These are phyloP conservation scores for Kandelia obovata DNA, from an alignment of 345 rosid species.

Conservation along the genomic window DNA sequence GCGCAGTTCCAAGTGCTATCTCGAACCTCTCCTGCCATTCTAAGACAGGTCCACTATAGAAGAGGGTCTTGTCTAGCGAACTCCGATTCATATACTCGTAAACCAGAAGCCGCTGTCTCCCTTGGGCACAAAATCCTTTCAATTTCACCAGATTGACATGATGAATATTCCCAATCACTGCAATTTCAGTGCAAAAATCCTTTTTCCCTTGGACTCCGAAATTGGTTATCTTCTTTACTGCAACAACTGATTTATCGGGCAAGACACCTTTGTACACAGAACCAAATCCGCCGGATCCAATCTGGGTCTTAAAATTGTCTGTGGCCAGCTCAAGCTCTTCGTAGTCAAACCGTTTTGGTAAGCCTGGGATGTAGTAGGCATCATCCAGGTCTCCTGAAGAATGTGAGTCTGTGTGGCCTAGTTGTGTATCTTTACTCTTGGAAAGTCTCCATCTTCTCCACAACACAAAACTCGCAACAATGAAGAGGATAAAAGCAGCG, in stretches of 20 bases:
- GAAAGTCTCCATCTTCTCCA: conserved; percentile 50
- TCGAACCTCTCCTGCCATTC: conserved; percentile 28
- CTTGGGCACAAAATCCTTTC: conserved; percentile 28
- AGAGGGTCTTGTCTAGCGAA: conserved; percentile 24
- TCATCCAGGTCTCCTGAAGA: conserved; percentile 65
- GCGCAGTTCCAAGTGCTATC: conserved; percentile 29
- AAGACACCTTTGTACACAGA: conserved; percentile 25
- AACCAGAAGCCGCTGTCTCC: conserved; percentile 24
- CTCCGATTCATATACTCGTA: conserved; percentile 30
- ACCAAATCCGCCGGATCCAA: conserved; percentile 28
- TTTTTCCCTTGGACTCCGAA: conserved; percentile 25
- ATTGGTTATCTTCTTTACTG: conserved; percentile 23
- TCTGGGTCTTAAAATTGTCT: conserved; percentile 19
- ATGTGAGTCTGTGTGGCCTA: conserved; percentile 23
- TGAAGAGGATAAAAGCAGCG: conserved; percentile 40
- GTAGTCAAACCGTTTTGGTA: conserved; percentile 23
- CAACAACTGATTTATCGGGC: conserved; percentile 20
- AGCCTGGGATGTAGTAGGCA: conserved; percentile 53
- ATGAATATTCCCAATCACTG: conserved; percentile 25
- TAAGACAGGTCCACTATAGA: conserved; percentile 15
- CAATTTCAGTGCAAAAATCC: conserved; percentile 30
- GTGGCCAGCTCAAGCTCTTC: conserved; percentile 24
- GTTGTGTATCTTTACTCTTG: conserved; percentile 31
- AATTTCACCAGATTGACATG: conserved; percentile 26
- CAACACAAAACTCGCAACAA: conserved; percentile 44